A percentile compares a stretch with the other conserved stretches of the same genome.
These are phyloP conservation scores for Pythium coloratum DNA, from an alignment of 352 stramenopile genomes.

Conservation along the genomic window DNA sequence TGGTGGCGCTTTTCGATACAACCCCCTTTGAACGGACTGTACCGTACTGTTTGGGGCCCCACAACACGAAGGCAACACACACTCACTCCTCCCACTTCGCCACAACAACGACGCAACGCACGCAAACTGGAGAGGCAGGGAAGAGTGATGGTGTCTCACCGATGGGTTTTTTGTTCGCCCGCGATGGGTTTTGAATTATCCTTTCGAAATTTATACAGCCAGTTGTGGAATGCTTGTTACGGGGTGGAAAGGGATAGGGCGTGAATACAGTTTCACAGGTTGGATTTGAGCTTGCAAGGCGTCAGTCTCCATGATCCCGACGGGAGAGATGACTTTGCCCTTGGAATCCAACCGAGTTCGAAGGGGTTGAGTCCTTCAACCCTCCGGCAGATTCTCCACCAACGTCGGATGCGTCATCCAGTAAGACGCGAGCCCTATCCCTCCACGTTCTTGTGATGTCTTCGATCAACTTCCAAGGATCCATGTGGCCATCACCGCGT, in stretches of 20 bases:
- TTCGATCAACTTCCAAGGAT: constrained; percentile 13
- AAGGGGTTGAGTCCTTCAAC: constrained; percentile 14
- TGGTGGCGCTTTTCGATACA: background rate
- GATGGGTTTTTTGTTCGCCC: constrained; percentile 4
- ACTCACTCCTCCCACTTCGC: constrained; percentile 4
- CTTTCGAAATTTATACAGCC: constrained; percentile 16
- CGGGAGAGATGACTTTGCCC: constrained; percentile 18
- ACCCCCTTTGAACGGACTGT: background rate
- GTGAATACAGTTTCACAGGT: constrained; percentile 3
- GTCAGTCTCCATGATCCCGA: background rate
- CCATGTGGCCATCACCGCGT: constrained; percentile 27
- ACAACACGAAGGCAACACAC: constrained; percentile 1
- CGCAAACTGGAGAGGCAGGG: constrained; percentile 1
- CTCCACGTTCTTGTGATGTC: background rate
- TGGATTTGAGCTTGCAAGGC: background rate
- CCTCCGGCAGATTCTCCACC: constrained; percentile 3
- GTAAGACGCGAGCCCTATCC: background rate
- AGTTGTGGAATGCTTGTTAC: background rate
- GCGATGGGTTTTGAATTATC: constrained; percentile 2
- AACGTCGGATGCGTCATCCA: constrained; percentile 25
- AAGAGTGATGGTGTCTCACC: constrained; percentile 17
- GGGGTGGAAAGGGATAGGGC: background rate
- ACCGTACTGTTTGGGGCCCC: background rate
- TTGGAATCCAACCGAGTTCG: constrained; percentile 14
- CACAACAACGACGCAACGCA: constrained; percentile 4